Base-by-base conservation (phyloP, 768 basidiomycete species). In the Pseudohyphozyma bogoriensis region DNA sequence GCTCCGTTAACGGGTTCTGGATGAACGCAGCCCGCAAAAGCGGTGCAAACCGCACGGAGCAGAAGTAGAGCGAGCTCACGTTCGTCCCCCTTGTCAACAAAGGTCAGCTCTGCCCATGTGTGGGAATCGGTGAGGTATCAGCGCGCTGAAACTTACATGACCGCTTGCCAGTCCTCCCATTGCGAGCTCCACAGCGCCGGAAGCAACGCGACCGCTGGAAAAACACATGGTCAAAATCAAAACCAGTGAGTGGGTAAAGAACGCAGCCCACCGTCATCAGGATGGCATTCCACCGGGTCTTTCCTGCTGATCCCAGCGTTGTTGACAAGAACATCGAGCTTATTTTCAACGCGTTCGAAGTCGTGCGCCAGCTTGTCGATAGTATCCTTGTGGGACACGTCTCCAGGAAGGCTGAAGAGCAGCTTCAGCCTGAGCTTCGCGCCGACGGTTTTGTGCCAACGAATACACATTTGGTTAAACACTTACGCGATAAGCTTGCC, bases 31-130 rank as follows among this genome's bases (percentile, higher is more conserved):
- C 51, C 6, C 37, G 32, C 12, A 51, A 36, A 20, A 36, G 35
- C 9, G 51, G 51, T 5, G 51, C 51, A 24, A 51, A 51, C 16
- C 35, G 35, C 11, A 51, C 51, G 4, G 51, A 35, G n/a, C 35
- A 15, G 35, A 51, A 51, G 51, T 51, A 51, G 51, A 51, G 51
- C n/a, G 51, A 51, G n/a, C 24, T 28, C 35, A 51, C 35, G 35
- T 51, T 51, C n/a, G n/a, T n/a, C n/a, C n/a, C n/a, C n/a, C n/a
- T n/a, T n/a, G n/a, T n/a, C n/a, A n/a, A n/a, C n/a, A n/a, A n/a
- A n/a, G n/a, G n/a, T n/a, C n/a, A n/a, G n/a, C n/a, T n/a, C n/a
- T n/a, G n/a, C n/a, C n/a, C n/a, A n/a, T n/a, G n/a, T n/a, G n/a
- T n/a, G n/a, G n/a, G n/a, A n/a, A n/a, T n/a, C n/a, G n/a, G n/a